Evolutionary conservation across 441 rosid genomes (phyloP), one percentile per base, ranked within the genome.

Genomic region (Capsella rubella): DNA sequence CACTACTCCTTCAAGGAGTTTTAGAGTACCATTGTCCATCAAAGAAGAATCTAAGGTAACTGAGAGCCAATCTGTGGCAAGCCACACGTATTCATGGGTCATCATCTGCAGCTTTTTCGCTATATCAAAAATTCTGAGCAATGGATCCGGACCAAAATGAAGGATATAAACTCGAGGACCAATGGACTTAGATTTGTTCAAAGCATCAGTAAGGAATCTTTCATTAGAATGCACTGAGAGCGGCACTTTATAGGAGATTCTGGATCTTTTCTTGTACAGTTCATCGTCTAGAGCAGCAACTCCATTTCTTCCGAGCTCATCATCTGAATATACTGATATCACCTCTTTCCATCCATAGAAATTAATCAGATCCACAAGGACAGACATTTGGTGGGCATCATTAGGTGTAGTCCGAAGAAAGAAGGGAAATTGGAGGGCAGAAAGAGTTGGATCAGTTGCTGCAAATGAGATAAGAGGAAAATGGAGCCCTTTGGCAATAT

Each of bases 41-140:
- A 81, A 74, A 73, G 86, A 66, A 46, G 97, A 90, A 69, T 92
- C 97, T 64, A 92, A 53, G 34, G 95, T 86, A 58, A 90, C 71
- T 75, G 97, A 82, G 67, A 94, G 87, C 99, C 99, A 94, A 82
- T 91, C 96, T 18, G 97, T 89, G 61, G 94, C 87, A 14, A 94
- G 79, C 99, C 99, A 94, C 47, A 87, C 95, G 46, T 83, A 90
- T 64, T 72, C 77, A 62, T 73, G 58, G 32, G 79, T 84, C 97
- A 94, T 86, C 99, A 92, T 90, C 51, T 83, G 80, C 71, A 94
- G 90, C 65, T 85, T 79, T 67, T 82, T 68, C 5, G 92, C 97
- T 58, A 84, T 52, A 14, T 63, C 58, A 71, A 90, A 90, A 77
- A 94, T 82, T 77, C 80, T 84, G 75, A 90, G 78, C 71, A 52